A percentile compares a stretch with the other conserved stretches of the same genome.
phyloP scores from a whole-genome alignment of 2,329 filamentous ascomycete genomes.

The Ascochyta viciae-villosae region DNA sequence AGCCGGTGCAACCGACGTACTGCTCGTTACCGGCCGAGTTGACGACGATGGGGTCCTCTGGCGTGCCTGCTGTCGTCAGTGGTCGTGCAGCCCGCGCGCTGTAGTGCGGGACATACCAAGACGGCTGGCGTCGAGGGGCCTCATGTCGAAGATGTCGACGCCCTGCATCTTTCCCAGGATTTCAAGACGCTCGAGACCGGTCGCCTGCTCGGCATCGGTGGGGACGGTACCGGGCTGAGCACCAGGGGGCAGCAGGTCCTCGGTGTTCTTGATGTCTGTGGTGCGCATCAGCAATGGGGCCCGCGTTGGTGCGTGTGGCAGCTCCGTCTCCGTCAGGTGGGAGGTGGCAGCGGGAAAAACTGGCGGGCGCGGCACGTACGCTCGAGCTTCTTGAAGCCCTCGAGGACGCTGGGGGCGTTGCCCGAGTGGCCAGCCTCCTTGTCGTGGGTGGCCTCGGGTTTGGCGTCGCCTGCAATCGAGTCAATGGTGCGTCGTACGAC shows the following conservation, averaged over 20 bases:
- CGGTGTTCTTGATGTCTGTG: constrained; percentile 79
- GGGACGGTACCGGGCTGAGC: constrained; percentile 82
- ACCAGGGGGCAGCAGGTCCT: constrained; percentile 87
- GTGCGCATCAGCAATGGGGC: constrained; percentile 37
- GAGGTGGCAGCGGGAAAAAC: constrained; percentile 23
- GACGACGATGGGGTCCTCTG: constrained; percentile 86
- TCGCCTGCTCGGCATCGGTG: constrained; percentile 93
- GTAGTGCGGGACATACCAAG: constrained; percentile 65
- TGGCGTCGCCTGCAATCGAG: constrained; percentile 40
- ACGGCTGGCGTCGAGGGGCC: constrained; percentile 88
- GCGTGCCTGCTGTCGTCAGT: constrained; percentile 67
- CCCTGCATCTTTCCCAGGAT: constrained; percentile 99
- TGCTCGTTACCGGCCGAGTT: constrained; percentile 95
- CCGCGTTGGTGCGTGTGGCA: neutral
- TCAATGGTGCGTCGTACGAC: constrained; percentile 44
- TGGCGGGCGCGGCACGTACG: constrained; percentile 44
- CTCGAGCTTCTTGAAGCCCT: constrained; percentile 55
- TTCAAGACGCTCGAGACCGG: constrained; percentile 97
- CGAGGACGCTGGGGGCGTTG: constrained; percentile 33
- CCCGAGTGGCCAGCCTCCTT: constrained; percentile 44
- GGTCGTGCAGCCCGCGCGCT: no score
- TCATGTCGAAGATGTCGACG: constrained; percentile 98
- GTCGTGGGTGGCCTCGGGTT: constrained; percentile 44
- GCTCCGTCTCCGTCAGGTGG: constrained; percentile 2
- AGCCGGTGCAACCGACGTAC: constrained; percentile 95